Evolutionary conservation across 768 basidiomycete genomes (phyloP).

Genomic region (Pisolithus tinctorius): DNA sequence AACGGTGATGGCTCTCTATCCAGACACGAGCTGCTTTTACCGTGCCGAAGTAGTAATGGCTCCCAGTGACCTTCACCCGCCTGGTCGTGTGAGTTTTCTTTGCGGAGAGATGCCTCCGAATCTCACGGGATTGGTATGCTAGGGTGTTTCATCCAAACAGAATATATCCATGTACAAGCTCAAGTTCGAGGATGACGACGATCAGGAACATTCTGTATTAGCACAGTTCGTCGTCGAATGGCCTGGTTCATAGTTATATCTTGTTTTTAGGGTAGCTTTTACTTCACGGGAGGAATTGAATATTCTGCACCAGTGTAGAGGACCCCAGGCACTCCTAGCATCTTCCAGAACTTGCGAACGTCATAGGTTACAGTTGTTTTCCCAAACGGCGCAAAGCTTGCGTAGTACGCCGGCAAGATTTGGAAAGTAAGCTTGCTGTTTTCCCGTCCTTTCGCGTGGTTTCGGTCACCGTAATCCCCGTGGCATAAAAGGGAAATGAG

Average conservation of each 20-base stretch:
- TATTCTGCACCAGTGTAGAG: neutral
- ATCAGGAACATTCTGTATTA: constrained; percentile 70
- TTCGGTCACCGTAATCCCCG: neutral
- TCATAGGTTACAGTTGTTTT: neutral
- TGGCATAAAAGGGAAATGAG: neutral
- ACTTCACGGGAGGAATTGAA: neutral
- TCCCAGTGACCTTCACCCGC: constrained; percentile 39
- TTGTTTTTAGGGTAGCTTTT: neutral
- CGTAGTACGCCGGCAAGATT: neutral
- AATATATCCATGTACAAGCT: constrained; percentile 58
- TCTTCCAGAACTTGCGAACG: neutral
- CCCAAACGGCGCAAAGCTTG: neutral
- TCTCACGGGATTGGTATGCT: constrained; percentile 9
- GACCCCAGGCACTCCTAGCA: neutral
- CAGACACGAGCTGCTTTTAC: constrained; percentile 88
- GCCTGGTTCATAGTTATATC: constrained; percentile 36
- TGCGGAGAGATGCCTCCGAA: neutral
- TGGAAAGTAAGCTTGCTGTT: neutral
- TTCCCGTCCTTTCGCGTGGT: neutral
- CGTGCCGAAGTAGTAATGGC: constrained; percentile 77
- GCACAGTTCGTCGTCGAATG: constrained; percentile 81
- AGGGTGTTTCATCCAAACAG: constrained; percentile 35
- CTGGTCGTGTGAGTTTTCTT: constrained; percentile 30
- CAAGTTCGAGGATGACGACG: constrained; percentile 86
- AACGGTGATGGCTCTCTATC: constrained; percentile 82